Percentiles rank a stretch among this genome's conserved stretches.
Evolutionary conservation across 495 filamentous ascomycete species (phyloP).

Genomic region (Collariella sp.): DNA sequence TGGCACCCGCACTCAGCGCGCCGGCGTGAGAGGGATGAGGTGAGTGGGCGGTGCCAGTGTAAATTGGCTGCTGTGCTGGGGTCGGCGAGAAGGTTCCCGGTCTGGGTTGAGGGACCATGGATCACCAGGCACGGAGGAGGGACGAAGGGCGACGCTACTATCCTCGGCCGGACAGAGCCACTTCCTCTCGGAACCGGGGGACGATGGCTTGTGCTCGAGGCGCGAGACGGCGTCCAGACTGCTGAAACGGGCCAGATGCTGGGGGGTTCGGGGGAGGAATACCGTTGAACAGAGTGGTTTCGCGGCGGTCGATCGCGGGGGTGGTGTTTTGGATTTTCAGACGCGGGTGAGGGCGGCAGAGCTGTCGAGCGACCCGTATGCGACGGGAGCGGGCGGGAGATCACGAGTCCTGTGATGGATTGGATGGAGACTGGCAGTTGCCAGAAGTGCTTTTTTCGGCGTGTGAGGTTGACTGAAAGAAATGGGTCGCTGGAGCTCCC

Average conservation of each 20-base stretch:
- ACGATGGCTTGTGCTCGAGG: not conserved
- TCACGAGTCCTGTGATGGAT: conserved; percentile 19
- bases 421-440: conserved; percentile 9
- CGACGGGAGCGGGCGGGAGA: conserved; percentile 6
- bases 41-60: conserved; percentile 41
- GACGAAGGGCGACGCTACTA: conserved; percentile 25
- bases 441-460: conserved; percentile 24
- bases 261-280: too few relatives aligned
- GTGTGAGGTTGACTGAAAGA: conserved; percentile 29
- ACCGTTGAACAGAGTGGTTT: not conserved
- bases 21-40: conserved; percentile 46
- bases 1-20: conserved; percentile 47
- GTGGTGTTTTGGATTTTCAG: not conserved
- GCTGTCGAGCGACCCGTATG: conserved; percentile 5
- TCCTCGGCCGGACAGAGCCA: conserved; percentile 25
- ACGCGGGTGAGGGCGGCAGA: not conserved
- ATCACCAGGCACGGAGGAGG: conserved; percentile 13
- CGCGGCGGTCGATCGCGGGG: not conserved
- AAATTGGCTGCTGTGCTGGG: conserved; percentile 40
- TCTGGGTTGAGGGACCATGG: conserved; percentile 36
- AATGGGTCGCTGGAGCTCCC: conserved; percentile 26
- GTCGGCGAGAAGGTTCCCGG: conserved; percentile 49
- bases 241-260: too few relatives aligned
- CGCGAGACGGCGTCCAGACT: not conserved
- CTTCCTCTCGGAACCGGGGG: conserved; percentile 12